These are phyloP conservation scores for Suillus decipiens DNA, from an alignment of 768 basidiomycete species.

Conservation along the genomic window DNA sequence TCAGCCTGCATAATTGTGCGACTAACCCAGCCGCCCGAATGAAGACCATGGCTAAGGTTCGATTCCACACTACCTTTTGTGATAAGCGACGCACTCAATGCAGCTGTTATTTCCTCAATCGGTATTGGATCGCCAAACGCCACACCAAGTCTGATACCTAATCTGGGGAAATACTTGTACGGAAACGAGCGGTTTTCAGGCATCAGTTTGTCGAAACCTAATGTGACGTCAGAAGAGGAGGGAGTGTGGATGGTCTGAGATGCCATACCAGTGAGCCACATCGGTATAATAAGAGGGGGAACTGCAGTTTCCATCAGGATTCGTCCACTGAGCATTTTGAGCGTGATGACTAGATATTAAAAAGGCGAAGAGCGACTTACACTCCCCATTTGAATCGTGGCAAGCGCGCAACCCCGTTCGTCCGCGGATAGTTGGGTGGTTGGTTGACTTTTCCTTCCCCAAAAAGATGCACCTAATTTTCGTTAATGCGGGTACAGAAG, in stretches of 20 bases:
- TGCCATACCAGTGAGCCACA: constrained; percentile 84
- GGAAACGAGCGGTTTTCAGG: constrained; percentile 81
- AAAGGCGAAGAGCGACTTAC: constrained; percentile 49
- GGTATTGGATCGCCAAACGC: constrained; percentile 80
- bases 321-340: constrained; percentile 57
- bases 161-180: constrained; percentile 66
- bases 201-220: constrained; percentile 88
- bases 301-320: constrained; percentile 70
- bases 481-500: constrained; percentile 7
- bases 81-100: constrained; percentile 20
- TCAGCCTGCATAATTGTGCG: constrained; percentile 9
- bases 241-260: neutral
- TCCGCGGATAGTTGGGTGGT: constrained; percentile 48
- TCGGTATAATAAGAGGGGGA: constrained; percentile 84
- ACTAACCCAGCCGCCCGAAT: constrained; percentile 20
- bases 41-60: neutral
- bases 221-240: neutral
- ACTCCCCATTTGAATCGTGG: constrained; percentile 94
- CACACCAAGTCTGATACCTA: constrained; percentile 64
- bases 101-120: constrained; percentile 34
- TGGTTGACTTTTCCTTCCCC: constrained; percentile 90
- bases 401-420: constrained; percentile 49
- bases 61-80: constrained; percentile 18
- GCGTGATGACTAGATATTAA: neutral
- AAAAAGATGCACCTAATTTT: constrained; percentile 79